phyloP scores from a whole-genome alignment of 257 asterid species.

The Misopates orontium region DNA sequence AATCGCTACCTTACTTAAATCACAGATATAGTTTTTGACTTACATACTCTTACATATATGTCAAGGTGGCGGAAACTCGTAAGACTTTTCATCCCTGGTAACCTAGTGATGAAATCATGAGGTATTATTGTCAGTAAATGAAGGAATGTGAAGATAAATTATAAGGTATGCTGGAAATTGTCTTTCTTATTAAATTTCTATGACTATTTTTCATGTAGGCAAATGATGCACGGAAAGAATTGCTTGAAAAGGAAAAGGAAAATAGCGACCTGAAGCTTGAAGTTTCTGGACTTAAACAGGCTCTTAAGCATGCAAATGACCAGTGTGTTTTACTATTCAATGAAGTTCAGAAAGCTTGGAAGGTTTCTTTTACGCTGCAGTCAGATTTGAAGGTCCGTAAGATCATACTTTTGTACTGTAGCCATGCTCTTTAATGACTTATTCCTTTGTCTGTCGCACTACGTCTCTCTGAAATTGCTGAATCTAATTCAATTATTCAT shows the following conservation, averaged over 20 bases:
- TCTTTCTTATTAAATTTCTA: constrained; percentile 25
- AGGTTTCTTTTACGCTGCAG: constrained; percentile 87
- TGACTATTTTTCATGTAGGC: constrained; percentile 56
- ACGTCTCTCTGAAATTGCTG: constrained; percentile 11
- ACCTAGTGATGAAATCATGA: constrained; percentile 24
- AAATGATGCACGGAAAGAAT: constrained; percentile 89
- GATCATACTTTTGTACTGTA: constrained; percentile 14
- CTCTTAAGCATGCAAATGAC: constrained; percentile 76
- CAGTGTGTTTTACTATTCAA: constrained; percentile 89
- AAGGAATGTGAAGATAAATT: constrained; percentile 9
- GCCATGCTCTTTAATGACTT: constrained; percentile 18
- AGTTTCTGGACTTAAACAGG: constrained; percentile 57
- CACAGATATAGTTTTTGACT: not conserved
- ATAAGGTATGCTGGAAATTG: constrained; percentile 5
- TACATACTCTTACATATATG: constrained; percentile 19
- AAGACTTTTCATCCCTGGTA: constrained; percentile 12
- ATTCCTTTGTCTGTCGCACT: not conserved
- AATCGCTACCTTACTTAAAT: constrained; percentile 20
- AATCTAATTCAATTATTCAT: constrained; percentile 10
- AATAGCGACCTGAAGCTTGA: constrained; percentile 70
- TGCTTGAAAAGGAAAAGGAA: constrained; percentile 87
- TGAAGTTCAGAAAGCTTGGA: constrained; percentile 99
- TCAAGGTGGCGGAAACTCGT: constrained; percentile 18
- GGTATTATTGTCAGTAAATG: constrained; percentile 17
- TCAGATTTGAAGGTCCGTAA: constrained; percentile 87